Evolutionary conservation across 306 rosid species (phyloP), one percentile per base, ranked within the genome.

Genomic region (Quercus variabilis): DNA sequence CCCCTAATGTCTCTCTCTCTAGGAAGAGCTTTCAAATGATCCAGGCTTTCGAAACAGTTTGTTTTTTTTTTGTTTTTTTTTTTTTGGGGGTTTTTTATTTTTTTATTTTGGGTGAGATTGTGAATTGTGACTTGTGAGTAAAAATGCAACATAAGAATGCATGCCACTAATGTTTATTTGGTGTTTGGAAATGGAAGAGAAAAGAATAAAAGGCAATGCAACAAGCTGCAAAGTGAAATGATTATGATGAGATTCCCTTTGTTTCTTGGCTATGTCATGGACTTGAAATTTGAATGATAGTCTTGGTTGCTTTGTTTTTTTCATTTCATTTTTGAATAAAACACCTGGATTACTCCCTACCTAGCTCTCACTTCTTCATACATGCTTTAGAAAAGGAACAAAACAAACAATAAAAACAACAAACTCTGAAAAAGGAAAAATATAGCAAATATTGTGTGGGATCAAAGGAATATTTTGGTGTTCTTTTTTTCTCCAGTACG

Each of bases 101-200:
- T 43, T 62, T 77, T 79, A 21, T 72, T 85, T 74, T 87, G 80
- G 87, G 86, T 71, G 86, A 69, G 88, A 81, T 80, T 85, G 86
- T 78, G 60, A 82, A 62, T 67, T 80, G 76, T 74, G 78, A 52
- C 51, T 59, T n/a, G 55, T 71, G 86, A 83, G 84, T 82, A 49
- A 49, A 85, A 78, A 76, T 51, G 82, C 69, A 80, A 69, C 76
- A 78, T 65, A 80, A 69, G 38, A 65, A 55, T 79, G 60, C 82
- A 78, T 78, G 87, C 73, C 75, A 83, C 89, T 74, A 69, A 78
- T 84, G 88, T 85, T 87, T 88, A 74, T 82, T 77, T 84, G 75
- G 88, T 87, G 84, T 77, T 86, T 86, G 85, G 76, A 80, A 80
- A 75, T 79, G 80, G 71, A 70, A 73, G 82, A 86, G 86, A 69